Conservation (phyloP, 2,329 filamentous ascomycete species). For the Calonectria ilicicola region DNA sequence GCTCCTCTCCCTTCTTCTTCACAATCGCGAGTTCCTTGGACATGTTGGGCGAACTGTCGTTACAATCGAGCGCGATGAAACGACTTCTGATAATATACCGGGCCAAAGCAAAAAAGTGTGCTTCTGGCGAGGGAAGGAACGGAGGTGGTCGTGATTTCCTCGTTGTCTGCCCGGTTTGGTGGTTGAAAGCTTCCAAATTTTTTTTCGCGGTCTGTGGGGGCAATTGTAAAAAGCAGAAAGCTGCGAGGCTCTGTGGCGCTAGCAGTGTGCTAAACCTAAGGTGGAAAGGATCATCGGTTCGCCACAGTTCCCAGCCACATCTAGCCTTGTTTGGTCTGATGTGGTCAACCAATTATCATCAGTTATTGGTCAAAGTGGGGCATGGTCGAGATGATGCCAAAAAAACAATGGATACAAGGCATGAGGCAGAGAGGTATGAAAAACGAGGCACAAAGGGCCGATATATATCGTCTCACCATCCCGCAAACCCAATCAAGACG, state of each 20-base stretch:
- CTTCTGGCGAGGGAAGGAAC: conserved; percentile 43
- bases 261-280: neutral
- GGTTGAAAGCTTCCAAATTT: conserved; percentile 49
- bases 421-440: neutral
- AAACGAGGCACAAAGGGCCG: neutral
- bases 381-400: neutral
- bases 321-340: neutral
- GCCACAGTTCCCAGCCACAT: conserved; percentile 1
- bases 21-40: conserved; percentile 60
- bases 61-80: conserved; percentile 22
- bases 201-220: conserved; percentile 49
- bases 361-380: neutral
- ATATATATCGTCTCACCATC: neutral
- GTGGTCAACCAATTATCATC: neutral
- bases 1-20: conserved; percentile 55
- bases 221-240: conserved; percentile 29
- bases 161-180: conserved; percentile 46
- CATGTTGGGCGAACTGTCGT: conserved; percentile 45
- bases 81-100: conserved; percentile 41
- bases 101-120: conserved; percentile 41
- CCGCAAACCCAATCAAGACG: neutral
- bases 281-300: neutral
- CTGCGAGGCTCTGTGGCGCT: conserved; percentile 42
- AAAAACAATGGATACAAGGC: neutral
- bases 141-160: conserved; percentile 45